Evolutionary conservation across 202 grass and related monocot genomes (phyloP).

Genomic region (Bolboschoenoplectus hybrid): DNA sequence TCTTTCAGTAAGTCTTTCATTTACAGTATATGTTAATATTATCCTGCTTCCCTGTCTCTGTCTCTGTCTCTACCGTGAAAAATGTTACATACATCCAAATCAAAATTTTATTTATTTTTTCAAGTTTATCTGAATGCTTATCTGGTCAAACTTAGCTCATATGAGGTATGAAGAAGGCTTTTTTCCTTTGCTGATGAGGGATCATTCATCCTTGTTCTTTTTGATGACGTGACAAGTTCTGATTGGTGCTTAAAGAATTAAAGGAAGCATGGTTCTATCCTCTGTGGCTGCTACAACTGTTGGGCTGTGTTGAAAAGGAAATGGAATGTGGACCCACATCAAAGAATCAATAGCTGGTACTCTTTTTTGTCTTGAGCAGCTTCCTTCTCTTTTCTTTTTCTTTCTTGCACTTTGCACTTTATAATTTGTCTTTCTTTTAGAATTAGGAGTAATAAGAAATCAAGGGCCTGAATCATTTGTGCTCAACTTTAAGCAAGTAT

Average conservation of each 20-base stretch:
- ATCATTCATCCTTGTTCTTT: background rate
- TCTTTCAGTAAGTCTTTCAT: conserved; percentile 2
- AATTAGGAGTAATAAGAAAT: background rate
- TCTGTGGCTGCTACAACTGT: background rate
- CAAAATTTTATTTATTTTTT: background rate
- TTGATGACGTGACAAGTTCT: conserved; percentile 19
- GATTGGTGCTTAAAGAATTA: background rate
- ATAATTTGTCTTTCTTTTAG: background rate
- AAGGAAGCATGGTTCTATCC: background rate
- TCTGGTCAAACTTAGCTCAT: background rate
- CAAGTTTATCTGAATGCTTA: conserved; percentile 17
- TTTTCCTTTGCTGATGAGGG: background rate
- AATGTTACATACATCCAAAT: background rate
- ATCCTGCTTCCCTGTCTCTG: background rate
- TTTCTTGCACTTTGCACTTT: background rate
- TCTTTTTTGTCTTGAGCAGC: conserved; percentile 6
- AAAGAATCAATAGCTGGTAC: background rate
- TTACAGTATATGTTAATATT: background rate
- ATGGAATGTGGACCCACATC: background rate
- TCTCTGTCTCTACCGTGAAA: background rate
- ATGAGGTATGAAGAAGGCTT: conserved; percentile 18
- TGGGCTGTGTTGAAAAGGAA: conserved; percentile 11
- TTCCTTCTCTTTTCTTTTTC: background rate
- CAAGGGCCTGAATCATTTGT: background rate
- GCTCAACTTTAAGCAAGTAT: background rate